Base-by-base conservation (phyloP, 2,329 filamentous ascomycete species). In the Magnaporthales sp. region DNA sequence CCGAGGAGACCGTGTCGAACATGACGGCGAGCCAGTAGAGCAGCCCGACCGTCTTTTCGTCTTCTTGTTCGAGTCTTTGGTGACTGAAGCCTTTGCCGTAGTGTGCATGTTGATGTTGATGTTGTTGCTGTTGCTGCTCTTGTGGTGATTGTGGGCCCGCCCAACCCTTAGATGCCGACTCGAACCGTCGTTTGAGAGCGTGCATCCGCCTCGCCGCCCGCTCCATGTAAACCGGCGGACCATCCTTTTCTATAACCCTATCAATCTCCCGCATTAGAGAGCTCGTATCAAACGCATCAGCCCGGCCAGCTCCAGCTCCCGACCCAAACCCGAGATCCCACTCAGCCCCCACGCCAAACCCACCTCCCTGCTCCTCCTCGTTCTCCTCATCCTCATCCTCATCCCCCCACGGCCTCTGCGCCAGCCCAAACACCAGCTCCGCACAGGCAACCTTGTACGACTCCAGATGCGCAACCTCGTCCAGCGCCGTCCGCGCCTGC, bases 21-120 rank as follows among this genome's bases (percentile, higher is more conserved):
- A 87, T 87, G 62, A 86, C 76, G 0, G 81, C 82, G 19, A 87
- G 75, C 85, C 85, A 87, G 70, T 83, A 86, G 2, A 87, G 71
- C 11, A 87, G 74, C 13, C 82, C 78, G 29, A 87, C 76, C 0
- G 85, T 86, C 11, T 79, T 71, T 68, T 71, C 38, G 63, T 62
- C n/a, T 66, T 67, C 58, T 19, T 54, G 65, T 26, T 67, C 46
- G 13, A 67, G 66, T 11, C 58, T 27, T 15, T 64, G 31, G 29
- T 67, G 38, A 22, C 46, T 54, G 38, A 46, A 46, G 11, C 26
- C 11, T 13, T 2, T 60, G 24, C 11, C 11, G 24, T 27, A 15
- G 3, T 60, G 24, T 27, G 24, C 56, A 27, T 27, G 5, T 15
- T 60, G 56, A 24, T 58, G 54, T 7, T 26, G 32, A 2, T 32